Conservation (phyloP, 768 basidiomycete genomes). For the Cytidiella melzeri region DNA sequence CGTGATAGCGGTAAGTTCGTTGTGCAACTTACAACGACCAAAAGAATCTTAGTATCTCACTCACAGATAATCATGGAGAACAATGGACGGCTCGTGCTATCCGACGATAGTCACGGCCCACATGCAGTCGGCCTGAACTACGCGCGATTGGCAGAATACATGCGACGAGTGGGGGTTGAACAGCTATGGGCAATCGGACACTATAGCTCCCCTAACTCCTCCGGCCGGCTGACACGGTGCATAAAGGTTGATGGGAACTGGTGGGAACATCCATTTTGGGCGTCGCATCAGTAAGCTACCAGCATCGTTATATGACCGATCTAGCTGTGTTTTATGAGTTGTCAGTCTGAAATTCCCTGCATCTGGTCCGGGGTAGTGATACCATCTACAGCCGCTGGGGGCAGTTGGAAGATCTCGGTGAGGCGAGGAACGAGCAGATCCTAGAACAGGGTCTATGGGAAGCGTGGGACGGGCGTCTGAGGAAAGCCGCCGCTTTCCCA, state of each 20-base stretch:
- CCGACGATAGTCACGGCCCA: slow-evolving; percentile 95
- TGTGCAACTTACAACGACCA: too few species aligned
- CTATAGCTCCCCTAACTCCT: slow-evolving; percentile 34
- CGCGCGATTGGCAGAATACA: slow-evolving; percentile 54
- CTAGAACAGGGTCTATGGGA: too few species aligned
- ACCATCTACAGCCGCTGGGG: too few species aligned
- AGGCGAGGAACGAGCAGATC: too few species aligned
- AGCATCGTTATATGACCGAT: too few species aligned
- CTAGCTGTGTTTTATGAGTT: too few species aligned
- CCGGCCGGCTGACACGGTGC: slow-evolving; percentile 40
- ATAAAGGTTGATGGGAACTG: slow-evolving; percentile 45
- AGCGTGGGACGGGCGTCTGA: too few species aligned
- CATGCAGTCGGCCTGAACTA: slow-evolving; percentile 88
- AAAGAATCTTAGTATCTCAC: slow-evolving; percentile 5
- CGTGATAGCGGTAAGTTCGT: slow-evolving; percentile 55
- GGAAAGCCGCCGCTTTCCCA: too few species aligned
- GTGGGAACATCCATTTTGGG: slow-evolving; percentile 60
- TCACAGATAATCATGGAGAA: slow-evolving; percentile 68
- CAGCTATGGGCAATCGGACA: slow-evolving; percentile 60
- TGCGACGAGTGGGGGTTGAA: slow-evolving; percentile 49
- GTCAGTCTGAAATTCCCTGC: too few species aligned
- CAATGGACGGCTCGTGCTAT: slow-evolving; percentile 76
- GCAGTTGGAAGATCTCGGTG: too few species aligned
- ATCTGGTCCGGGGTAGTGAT: too few species aligned
- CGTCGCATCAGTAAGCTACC: too few species aligned